Evolutionary conservation across 2,329 filamentous ascomycete genomes (phyloP), one percentile per base, ranked within the genome.

Genomic region (Alternaria incomplexa): DNA sequence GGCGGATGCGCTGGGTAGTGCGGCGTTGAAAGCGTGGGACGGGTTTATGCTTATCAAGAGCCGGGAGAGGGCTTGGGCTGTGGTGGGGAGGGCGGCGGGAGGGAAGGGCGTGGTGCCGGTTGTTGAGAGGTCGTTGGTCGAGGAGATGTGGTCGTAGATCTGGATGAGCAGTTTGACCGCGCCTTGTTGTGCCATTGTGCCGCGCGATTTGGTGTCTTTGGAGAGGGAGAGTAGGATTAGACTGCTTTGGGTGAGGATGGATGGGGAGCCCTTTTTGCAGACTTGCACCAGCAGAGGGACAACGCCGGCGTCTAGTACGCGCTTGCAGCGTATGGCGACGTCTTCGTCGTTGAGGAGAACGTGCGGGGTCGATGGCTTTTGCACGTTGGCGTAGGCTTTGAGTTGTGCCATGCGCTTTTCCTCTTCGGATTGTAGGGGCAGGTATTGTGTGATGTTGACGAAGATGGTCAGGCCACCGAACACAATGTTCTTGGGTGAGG

Each of bases 331-430:
- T 63, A 86, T 85, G 15, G 87, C 85, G 32, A 97, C 93, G 68
- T 92, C 89, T 3, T 90, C 85, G 61, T 97, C 90, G 64, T 93
- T 88, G 61, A 96, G 90, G 0, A 96, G 83, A 8, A 88, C 87
- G 74, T 94, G 88, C 0, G 86, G 83, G 3, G 85, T 82, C 0
- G 84, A 77, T 2, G 83, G 80, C 73, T 93, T 93, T 6, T 90
- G 89, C 1, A 93, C 91, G 75, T 97, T 93, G 13, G 96, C 96
- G 73, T 98, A 99, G 3, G 93, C 93, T 83, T 97, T 97, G 47
- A 99, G 86, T 77, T 99, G 92, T 6, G 88, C 88, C 83, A 99
- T 93, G 74, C 92, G 93, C 82, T 95, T 96, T 73, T 97, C 91
- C 79, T 99, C 96, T 66, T 97, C 95, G 0, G 93, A 90, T 44